Percentiles rank a stretch among this genome's conserved stretches.
Conservation (phyloP, 148 eudicot species). For the Cornus controversa region DNA sequence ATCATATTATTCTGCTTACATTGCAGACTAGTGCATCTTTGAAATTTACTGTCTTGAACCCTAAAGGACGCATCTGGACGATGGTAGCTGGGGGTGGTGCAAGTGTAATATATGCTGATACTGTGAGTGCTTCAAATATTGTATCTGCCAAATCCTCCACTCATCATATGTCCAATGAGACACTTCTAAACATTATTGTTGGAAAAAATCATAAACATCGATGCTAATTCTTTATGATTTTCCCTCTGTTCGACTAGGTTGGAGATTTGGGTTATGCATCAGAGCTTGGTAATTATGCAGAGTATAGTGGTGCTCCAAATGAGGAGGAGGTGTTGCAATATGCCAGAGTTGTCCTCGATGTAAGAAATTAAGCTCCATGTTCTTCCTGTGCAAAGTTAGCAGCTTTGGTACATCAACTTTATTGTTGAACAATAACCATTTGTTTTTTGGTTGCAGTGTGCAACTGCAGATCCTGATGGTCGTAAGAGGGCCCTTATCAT, state of each 20-base stretch:
- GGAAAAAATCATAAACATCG: background rate
- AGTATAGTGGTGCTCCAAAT: constrained; percentile 93
- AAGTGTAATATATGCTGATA: constrained; percentile 92
- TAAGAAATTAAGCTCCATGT: constrained; percentile 28
- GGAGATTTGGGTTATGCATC: constrained; percentile 90
- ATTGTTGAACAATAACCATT: background rate
- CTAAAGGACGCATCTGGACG: constrained; percentile 90
- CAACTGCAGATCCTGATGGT: constrained; percentile 62
- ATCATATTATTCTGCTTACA: background rate
- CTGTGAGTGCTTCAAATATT: constrained; percentile 38
- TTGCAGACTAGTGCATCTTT: constrained; percentile 88
- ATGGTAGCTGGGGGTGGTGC: constrained; percentile 98
- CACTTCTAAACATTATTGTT: background rate
- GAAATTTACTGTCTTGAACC: constrained; percentile 80
- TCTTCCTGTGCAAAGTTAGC: background rate
- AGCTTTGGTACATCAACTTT: background rate
- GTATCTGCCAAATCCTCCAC: background rate
- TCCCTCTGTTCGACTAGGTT: constrained; percentile 36
- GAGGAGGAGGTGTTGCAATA: constrained; percentile 86
- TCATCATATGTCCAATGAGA: background rate
- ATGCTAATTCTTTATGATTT: background rate
- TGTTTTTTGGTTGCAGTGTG: constrained; percentile 36
- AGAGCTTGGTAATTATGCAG: constrained; percentile 86
- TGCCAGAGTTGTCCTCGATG: constrained; percentile 89
- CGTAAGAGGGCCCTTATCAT: constrained; percentile 60